phyloP scores from a whole-genome alignment of 1,284 basidiomycete genomes.

The Athelia psychrophila region DNA sequence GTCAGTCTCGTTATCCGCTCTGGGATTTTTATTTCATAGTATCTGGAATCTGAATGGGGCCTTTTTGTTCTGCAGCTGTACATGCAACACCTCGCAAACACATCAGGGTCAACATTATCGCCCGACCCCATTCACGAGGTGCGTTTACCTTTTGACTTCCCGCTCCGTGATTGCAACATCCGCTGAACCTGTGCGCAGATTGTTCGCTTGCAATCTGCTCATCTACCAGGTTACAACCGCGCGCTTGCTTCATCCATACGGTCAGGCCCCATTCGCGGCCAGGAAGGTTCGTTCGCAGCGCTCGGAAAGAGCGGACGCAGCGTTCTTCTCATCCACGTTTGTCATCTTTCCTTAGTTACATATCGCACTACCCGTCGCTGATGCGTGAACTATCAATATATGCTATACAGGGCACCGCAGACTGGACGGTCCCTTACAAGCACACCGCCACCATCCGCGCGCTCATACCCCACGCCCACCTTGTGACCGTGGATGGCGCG shows the following conservation, averaged over 20 bases:
- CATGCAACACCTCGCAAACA: slow-evolving; percentile 43
- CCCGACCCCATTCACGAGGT: slow-evolving; percentile 39
- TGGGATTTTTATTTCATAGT: too few species aligned
- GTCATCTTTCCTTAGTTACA: slow-evolving; percentile 24
- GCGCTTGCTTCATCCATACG: slow-evolving; percentile 72
- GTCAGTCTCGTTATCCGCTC: slow-evolving; percentile 35
- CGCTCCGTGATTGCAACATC: neutral
- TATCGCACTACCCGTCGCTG: neutral
- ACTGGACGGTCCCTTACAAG: slow-evolving; percentile 60
- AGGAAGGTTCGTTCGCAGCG: slow-evolving; percentile 46
- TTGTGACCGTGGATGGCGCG: slow-evolving; percentile 57
- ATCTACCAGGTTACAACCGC: slow-evolving; percentile 67
- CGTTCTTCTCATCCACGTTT: slow-evolving; percentile 63
- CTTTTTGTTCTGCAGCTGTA: slow-evolving; percentile 44
- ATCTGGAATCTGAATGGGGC: too few species aligned
- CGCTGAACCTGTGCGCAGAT: slow-evolving; percentile 33
- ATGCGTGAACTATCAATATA: neutral
- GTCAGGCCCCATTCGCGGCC: slow-evolving; percentile 67
- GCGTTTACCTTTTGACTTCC: slow-evolving; percentile 3
- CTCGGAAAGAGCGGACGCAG: slow-evolving; percentile 44
- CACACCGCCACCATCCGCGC: slow-evolving; percentile 52
- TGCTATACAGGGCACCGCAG: slow-evolving; percentile 61
- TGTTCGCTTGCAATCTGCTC: slow-evolving; percentile 69
- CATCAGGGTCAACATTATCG: slow-evolving; percentile 10
- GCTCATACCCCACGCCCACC: slow-evolving; percentile 49